Base-by-base conservation (phyloP, 78 protist genomes). In the Speleostelium caveatum region DNA sequence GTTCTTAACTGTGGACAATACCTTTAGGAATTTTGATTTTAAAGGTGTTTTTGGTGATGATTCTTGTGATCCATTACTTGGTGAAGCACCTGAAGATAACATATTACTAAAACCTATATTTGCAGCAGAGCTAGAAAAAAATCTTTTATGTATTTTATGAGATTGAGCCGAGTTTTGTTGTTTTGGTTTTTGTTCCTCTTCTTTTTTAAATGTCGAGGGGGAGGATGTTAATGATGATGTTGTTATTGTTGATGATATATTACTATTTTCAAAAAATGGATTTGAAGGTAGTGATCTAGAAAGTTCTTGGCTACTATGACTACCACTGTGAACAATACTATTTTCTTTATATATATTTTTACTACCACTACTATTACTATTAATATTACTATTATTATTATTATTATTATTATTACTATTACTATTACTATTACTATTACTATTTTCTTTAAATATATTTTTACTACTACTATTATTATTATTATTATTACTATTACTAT, bases 11-110 rank as follows among this genome's bases (percentile, higher is more conserved):
- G 33, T 36, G 0, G 91, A 55, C 7, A 83, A 63, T 1, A 83
- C 91, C 26, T 83, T 83, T 22, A 69, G 39, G 3, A 83, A 59
- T 39, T 83, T 83, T 0, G 77, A 69, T n/a, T 83, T 83, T 1
- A 83, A 60, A 30, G 72, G 79, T 41, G 91, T 67, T 17, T 56
- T 36, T 12, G 77, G 45, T 19, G 63, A 53, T 63, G 58, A 59
- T 26, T 36, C 51, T 5, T 7, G 26, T 59, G 28, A 26, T 51
- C 21, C 16, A 17, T 19, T 12, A 36, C 63, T 26, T 53, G 32
- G n/a, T 28, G 0, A 12, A 22, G n/a, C 32, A 21, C 83, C 53
- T 7, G 24, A 30, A n/a, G n/a, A n/a, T n/a, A n/a, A n/a, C n/a
- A n/a, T n/a, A n/a, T n/a, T n/a, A n/a, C n/a, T n/a, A n/a, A n/a